Evolutionary conservation across 1,284 basidiomycete species (phyloP).

Genomic region (Phaffia rhodozyma): DNA sequence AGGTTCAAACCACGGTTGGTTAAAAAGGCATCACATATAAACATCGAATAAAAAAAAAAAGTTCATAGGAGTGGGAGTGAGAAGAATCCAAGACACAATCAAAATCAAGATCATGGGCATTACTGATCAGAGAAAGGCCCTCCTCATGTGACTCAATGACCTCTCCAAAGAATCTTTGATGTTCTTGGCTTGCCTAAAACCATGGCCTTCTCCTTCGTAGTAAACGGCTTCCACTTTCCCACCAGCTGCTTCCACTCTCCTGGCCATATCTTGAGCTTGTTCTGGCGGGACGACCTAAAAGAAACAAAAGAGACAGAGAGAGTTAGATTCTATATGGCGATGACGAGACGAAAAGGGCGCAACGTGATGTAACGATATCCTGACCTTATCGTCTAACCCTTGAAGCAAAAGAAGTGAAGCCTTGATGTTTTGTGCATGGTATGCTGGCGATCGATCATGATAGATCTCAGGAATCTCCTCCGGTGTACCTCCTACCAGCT

Average conservation of each 20-base stretch:
- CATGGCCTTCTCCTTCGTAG: slow-evolving; percentile 23
- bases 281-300: slow-evolving; percentile 25
- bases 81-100: neutral
- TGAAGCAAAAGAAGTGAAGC: slow-evolving; percentile 32
- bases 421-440: slow-evolving; percentile 28
- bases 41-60: no score
- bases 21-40: no score
- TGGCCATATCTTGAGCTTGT: slow-evolving; percentile 28
- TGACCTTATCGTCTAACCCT: slow-evolving; percentile 26
- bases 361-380: slow-evolving; percentile 11
- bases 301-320: slow-evolving; percentile 17
- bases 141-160: neutral
- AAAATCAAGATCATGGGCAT: neutral
- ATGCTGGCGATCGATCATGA: slow-evolving; percentile 30
- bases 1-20: neutral
- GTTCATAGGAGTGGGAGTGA: no score
- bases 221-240: slow-evolving; percentile 22
- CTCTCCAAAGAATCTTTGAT: slow-evolving; percentile 20
- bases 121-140: neutral
- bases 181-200: slow-evolving; percentile 20
- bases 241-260: slow-evolving; percentile 20
- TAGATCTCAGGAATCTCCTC: slow-evolving; percentile 31
- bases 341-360: neutral
- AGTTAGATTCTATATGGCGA: slow-evolving; percentile 17
- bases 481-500: slow-evolving; percentile 31